Evolutionary conservation across 2,329 filamentous ascomycete species (phyloP).

Genomic region (Penicillium sp.): DNA sequence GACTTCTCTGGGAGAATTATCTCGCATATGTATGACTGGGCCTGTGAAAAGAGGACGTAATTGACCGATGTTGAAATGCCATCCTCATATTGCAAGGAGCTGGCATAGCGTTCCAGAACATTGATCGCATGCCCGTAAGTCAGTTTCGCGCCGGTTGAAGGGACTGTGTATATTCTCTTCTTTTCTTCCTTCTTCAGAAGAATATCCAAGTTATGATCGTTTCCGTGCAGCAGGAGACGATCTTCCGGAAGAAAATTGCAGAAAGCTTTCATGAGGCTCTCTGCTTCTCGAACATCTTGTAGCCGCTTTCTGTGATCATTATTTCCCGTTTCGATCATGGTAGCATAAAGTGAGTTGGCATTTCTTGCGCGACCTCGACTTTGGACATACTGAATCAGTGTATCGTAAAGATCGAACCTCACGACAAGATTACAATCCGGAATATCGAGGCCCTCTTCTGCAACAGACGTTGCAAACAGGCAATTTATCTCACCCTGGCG

Average conservation of each 20-base stretch:
- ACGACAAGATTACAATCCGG: conserved; percentile 66
- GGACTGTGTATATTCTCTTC: conserved; percentile 59
- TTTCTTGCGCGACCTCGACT: conserved; percentile 84
- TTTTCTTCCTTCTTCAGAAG: conserved; percentile 54
- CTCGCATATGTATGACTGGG: conserved; percentile 69
- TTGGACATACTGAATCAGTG: conserved; percentile 93
- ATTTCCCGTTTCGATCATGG: conserved; percentile 77
- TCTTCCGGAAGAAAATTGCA: conserved; percentile 73
- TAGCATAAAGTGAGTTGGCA: conserved; percentile 73
- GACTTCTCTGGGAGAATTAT: conserved; percentile 73
- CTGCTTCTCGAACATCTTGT: conserved; percentile 47
- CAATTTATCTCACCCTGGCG: conserved; percentile 42
- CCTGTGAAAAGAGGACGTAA: conserved; percentile 61
- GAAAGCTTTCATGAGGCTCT: conserved; percentile 68
- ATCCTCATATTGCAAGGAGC: conserved; percentile 58
- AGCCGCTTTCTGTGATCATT: conserved; percentile 60
- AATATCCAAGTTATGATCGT: conserved; percentile 57
- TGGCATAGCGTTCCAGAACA: conserved; percentile 70
- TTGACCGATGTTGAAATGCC: conserved; percentile 49
- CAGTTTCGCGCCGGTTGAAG: conserved; percentile 70
- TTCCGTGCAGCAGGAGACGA: conserved; percentile 63
- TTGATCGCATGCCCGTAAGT: conserved; percentile 72
- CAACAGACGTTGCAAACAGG: conserved; percentile 61
- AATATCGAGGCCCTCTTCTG: conserved; percentile 66
- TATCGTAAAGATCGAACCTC: conserved; percentile 80